phyloP scores from a whole-genome alignment of 106 monocot genomes.

The Cymbidium sinense region DNA sequence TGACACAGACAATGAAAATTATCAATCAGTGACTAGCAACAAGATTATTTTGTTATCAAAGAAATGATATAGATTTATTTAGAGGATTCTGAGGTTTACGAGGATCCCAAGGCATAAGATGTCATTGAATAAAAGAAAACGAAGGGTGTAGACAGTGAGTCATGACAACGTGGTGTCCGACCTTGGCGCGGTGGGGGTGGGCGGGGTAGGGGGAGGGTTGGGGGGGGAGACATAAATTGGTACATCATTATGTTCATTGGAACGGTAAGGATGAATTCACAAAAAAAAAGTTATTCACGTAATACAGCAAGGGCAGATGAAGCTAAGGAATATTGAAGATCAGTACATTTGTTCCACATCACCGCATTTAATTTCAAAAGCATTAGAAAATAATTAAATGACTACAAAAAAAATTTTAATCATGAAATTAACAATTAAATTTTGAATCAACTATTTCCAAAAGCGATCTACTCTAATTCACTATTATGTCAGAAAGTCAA shows the following conservation, averaged over 20 bases:
- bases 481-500: not conserved
- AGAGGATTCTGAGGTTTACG: not conserved
- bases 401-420: no score
- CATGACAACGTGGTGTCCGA: no score
- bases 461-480: not conserved
- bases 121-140: not conserved
- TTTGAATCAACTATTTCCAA: not conserved
- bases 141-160: not conserved
- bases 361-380: not conserved
- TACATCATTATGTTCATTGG: no score
- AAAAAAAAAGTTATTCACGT: not conserved
- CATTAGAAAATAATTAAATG: not conserved
- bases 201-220: not conserved
- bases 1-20: not conserved
- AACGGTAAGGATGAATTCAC: not conserved
- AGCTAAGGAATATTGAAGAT: not conserved
- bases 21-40: not conserved
- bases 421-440: not conserved
- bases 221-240: not conserved
- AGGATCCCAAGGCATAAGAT: no score
- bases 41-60: not conserved
- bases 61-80: not conserved
- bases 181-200: no score
- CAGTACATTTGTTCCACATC: not conserved
- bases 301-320: not conserved